Base-by-base conservation (phyloP, 2,329 filamentous ascomycete genomes). In the Ceratocystis alfenasii region DNA sequence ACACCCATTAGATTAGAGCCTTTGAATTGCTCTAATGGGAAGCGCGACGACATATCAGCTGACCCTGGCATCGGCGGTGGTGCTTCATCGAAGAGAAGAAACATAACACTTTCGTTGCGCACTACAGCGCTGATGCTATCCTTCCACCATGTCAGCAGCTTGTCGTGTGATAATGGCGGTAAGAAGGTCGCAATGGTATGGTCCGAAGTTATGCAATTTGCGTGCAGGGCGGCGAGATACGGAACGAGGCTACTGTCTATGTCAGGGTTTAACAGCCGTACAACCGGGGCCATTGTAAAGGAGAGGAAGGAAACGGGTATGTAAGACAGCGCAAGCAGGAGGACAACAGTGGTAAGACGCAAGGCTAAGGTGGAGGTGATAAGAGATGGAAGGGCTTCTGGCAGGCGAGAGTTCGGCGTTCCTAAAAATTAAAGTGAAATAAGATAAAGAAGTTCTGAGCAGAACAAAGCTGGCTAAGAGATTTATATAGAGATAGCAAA, bases 71-170 rank as follows among this genome's bases (percentile, higher is more conserved):
- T 36, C 5, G 48, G 22, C 12, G 25, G 15, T 3, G 50, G 44
- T 17, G 45, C 17, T 53, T 77, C 74, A 41, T 74, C 73, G 50
- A 84, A 72, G 33, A 83, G 77, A 60, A 86, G 75, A 65, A 83
- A 74, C 67, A 87, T 84, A 68, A 80, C 72, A 12, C 82, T 76
- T 15, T 72, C 74, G 28, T 78, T 79, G 17, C 73, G 71, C 17
- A 71, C 72, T 36, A 80, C 76, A 70, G 84, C 79, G 25, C 77
- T 74, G 64, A 81, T 78, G 28, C 78, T 75, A 25, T 78, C 76
- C 70, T 80, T 79, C 84, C 83, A 87, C 77, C 80, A 86, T 7
- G 75, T 70, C 36, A 82, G 74, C 48, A 87, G 79, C 71, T 82
- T 82, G 46, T 79, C 76, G 71, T 82, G 77, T 61, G 78, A 78